Conservation (phyloP, 768 basidiomycete genomes). For the Tulasnella sp. region DNA sequence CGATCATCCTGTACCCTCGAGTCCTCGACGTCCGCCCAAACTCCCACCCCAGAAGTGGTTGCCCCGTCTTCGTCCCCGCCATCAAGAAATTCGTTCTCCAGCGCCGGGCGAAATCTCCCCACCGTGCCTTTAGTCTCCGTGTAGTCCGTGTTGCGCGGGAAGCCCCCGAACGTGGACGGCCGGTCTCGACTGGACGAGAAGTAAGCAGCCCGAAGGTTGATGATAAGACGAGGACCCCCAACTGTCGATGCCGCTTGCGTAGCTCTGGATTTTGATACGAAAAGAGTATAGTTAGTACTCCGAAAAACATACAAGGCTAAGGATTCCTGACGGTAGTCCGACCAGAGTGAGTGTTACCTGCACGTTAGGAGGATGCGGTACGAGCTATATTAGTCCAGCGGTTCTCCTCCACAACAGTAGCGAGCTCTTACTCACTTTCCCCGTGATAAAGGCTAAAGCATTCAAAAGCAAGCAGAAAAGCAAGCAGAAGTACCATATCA, state of each 20-base stretch:
- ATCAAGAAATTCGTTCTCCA: not conserved
- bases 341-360: not conserved
- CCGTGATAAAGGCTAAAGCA: not conserved
- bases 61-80: not conserved
- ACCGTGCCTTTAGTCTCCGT: not conserved
- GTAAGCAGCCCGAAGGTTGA: slow-evolving; percentile 25
- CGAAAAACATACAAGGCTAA: not conserved
- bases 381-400: no score
- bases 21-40: not conserved
- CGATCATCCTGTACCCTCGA: slow-evolving; percentile 39
- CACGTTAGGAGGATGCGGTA: not conserved
- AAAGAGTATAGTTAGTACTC: not conserved
- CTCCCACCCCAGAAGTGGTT: not conserved
- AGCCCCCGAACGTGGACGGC: not conserved
- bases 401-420: no score
- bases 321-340: not conserved
- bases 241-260: not conserved
- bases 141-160: not conserved
- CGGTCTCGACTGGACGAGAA: not conserved
- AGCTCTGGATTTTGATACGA: not conserved
- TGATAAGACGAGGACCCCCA: slow-evolving; percentile 10
- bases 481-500: no score
- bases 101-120: not conserved
- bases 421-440: not conserved
- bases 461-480: no score